Evolutionary conservation across 257 asterid genomes (phyloP), one percentile per base, ranked within the genome.

Genomic region (Vinca minor): DNA sequence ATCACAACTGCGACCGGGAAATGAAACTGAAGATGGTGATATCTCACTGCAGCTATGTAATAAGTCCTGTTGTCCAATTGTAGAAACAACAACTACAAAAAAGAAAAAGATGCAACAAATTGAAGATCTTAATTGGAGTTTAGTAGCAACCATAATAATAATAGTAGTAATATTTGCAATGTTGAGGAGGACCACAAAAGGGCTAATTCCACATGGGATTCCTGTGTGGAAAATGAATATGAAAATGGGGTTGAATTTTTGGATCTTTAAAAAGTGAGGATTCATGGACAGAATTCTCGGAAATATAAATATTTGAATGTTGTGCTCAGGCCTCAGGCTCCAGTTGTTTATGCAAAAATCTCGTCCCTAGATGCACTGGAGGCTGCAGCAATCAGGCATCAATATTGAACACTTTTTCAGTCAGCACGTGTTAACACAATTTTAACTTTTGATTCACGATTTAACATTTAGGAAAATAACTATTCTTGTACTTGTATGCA

Each of bases 211-310:
- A 67, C 70, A 52, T 78, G 77, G 69, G 66, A 36, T 49, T 56
- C 69, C 55, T 31, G 18, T 65, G 65, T 73, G 66, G 72, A 73
- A n/a, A n/a, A 71, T 60, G n/a, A n/a, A n/a, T n/a, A 7, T 34
- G 38, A 34, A 34, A n/a, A 15, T 20, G 35, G 39, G 67, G 68
- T 38, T 75, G 80, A 57, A 65, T 68, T 61, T 74, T 81, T 76
- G 83, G 87, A 82, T 82, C 78, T 77, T 57, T 69, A 64, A n/a
- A n/a, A 73, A 65, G 71, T 69, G 67, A 70, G 75, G 69, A 68
- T 71, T 58, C 56, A 70, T 69, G n/a, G 88, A 77, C 91, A 83
- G 72, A 68, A 71, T 69, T 74, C 80, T 85, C 62, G 89, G 79
- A 67, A 73, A 72, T 53, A 62, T 81, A 71, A 83, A 59, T 29